phyloP scores from a whole-genome alignment of 2,329 filamentous ascomycete species.

The Penicillium hesseltinei region DNA sequence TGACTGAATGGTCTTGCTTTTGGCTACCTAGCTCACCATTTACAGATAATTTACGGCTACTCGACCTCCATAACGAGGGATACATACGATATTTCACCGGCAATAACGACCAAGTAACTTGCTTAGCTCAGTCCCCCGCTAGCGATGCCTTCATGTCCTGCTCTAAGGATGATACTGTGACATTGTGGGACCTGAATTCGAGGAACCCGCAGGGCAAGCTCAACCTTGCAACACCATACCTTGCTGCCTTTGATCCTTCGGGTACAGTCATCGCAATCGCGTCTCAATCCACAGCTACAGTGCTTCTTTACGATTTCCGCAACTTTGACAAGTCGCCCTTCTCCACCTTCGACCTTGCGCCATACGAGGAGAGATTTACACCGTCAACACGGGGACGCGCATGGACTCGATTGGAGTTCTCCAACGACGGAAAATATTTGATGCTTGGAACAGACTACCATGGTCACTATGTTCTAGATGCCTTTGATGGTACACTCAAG shows the following conservation, averaged over 20 bases:
- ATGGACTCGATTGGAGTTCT: slow-evolving; percentile 93
- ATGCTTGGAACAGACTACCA: slow-evolving; percentile 78
- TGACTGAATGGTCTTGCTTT: not conserved
- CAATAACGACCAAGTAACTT: slow-evolving; percentile 81
- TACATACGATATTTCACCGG: slow-evolving; percentile 96
- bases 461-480: slow-evolving; percentile 90
- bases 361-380: slow-evolving; percentile 55
- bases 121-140: slow-evolving; percentile 77
- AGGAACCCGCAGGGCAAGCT: slow-evolving; percentile 77
- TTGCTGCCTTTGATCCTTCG: slow-evolving; percentile 88
- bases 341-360: slow-evolving; percentile 72
- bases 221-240: slow-evolving; percentile 74
- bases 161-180: slow-evolving; percentile 84
- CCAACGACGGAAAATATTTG: slow-evolving; percentile 87
- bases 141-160: slow-evolving; percentile 91
- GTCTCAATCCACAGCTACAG: slow-evolving; percentile 71
- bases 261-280: slow-evolving; percentile 89
- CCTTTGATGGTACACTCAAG: slow-evolving; percentile 78
- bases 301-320: slow-evolving; percentile 88
- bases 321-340: slow-evolving; percentile 94
- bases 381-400: slow-evolving; percentile 48
- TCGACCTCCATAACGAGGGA: slow-evolving; percentile 87
- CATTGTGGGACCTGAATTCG: slow-evolving; percentile 83
- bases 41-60: slow-evolving; percentile 71
- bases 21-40: slow-evolving; percentile 6